Evolutionary conservation across 768 basidiomycete genomes (phyloP).

Genomic region (Pleurotus eryngii): DNA sequence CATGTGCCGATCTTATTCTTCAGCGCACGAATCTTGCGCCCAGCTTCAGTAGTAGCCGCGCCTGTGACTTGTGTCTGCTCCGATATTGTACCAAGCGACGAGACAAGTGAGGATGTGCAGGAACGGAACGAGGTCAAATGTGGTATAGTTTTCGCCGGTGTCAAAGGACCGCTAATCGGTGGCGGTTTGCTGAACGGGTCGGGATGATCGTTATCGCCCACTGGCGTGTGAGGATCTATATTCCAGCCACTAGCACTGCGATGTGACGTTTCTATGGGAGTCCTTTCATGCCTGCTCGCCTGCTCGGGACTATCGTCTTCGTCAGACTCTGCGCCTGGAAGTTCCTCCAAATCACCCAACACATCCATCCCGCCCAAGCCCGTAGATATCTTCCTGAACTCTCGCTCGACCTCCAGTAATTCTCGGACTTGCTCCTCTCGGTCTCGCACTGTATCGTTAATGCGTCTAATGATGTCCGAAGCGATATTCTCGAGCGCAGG

Average conservation of each 20-base stretch:
- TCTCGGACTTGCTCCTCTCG: conserved; percentile 81
- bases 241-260: conserved; percentile 53
- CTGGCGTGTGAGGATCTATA: conserved; percentile 47
- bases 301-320: conserved; percentile 27
- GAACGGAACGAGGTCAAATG: conserved; percentile 71
- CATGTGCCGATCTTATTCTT: conserved; percentile 82
- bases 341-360: conserved; percentile 63
- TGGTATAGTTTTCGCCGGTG: conserved; percentile 56
- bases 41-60: conserved; percentile 81
- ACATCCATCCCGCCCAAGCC: conserved; percentile 78
- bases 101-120: conserved; percentile 69
- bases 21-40: conserved; percentile 79
- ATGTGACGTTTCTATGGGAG: conserved; percentile 15
- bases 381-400: conserved; percentile 71
- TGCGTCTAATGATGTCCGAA: conserved; percentile 69
- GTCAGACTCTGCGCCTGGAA: conserved; percentile 34
- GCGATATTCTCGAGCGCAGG: conserved; percentile 66
- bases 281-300: conserved; percentile 11
- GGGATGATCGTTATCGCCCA: conserved; percentile 40
- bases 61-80: conserved; percentile 89
- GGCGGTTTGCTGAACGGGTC: conserved; percentile 56
- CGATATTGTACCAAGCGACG: conserved; percentile 73
- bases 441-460: conserved; percentile 73
- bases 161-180: conserved; percentile 44
- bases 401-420: conserved; percentile 72